These are phyloP conservation scores for Diophrys appendiculata DNA, from an alignment of 73 alveolate genomes.

Conservation along the genomic window DNA sequence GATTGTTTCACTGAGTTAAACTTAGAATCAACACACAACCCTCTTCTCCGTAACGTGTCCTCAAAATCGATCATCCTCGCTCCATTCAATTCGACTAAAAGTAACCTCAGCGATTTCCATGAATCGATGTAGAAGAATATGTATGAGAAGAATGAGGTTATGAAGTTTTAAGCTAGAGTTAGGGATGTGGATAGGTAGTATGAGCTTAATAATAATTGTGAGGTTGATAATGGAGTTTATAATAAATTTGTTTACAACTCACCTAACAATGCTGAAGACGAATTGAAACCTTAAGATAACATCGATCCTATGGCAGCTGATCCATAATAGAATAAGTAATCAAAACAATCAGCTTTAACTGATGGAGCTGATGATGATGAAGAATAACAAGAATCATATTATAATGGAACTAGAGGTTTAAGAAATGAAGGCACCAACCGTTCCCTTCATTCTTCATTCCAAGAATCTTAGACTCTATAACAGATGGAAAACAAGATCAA, in stretches of 20 bases:
- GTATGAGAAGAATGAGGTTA: conserved; percentile 61
- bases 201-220: conserved; percentile 82
- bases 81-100: conserved; percentile 68
- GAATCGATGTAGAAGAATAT: conserved; percentile 2
- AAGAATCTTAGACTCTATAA: neutral
- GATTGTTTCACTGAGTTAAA: conserved; percentile 60
- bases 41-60: conserved; percentile 48
- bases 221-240: conserved; percentile 84
- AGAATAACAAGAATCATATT: neutral
- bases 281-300: neutral
- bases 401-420: too few relatives aligned
- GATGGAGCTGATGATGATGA: conserved; percentile 8
- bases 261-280: conserved; percentile 31
- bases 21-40: conserved; percentile 36
- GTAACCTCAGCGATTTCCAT: conserved; percentile 29
- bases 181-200: conserved; percentile 83
- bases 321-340: neutral
- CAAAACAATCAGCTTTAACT: conserved; percentile 3
- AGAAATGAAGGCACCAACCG: neutral
- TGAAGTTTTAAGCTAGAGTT: conserved; percentile 71
- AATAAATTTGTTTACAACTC: conserved; percentile 49
- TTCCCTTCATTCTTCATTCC: neutral
- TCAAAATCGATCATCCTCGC: conserved; percentile 48
- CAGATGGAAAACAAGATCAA: neutral
- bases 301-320: conserved; percentile 19